Percentiles rank a stretch among this genome's conserved stretches.
Evolutionary conservation across 2,329 filamentous ascomycete genomes (phyloP).

Genomic region (Parasarocladium wereldwijsianum): DNA sequence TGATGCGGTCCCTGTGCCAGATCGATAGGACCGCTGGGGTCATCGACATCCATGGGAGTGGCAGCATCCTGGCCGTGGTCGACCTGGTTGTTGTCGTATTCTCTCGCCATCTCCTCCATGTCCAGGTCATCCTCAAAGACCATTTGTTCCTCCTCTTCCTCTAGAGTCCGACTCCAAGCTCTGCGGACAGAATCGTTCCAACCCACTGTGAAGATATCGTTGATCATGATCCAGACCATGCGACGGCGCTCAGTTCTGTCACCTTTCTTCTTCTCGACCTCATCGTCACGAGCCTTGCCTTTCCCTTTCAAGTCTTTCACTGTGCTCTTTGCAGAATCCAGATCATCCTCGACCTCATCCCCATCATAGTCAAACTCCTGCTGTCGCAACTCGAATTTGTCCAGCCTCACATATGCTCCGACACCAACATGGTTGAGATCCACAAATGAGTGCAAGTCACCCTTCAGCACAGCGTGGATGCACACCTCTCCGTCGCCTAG

Average conservation of each 20-base stretch:
- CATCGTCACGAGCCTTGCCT: too few relatives aligned
- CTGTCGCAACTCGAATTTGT: conserved; percentile 22
- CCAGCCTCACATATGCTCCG: conserved; percentile 34
- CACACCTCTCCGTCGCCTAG: conserved; percentile 38
- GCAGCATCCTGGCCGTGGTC: too few relatives aligned
- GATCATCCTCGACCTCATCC: conserved; percentile 2
- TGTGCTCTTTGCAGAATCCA: too few relatives aligned
- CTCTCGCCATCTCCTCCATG: conserved; percentile 1
- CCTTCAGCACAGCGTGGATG: conserved; percentile 34
- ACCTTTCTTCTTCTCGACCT: too few relatives aligned
- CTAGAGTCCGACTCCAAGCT: conserved; percentile 8
- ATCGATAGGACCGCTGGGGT: too few relatives aligned
- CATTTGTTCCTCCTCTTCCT: conserved; percentile 1
- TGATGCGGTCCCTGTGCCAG: too few relatives aligned
- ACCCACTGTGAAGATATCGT: conserved; percentile 29
- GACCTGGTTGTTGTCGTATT: neutral
- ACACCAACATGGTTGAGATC: conserved; percentile 27
- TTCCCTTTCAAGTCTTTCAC: neutral
- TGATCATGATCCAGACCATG: conserved; percentile 30
- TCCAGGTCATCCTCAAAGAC: conserved; percentile 3
- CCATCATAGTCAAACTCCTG: conserved; percentile 6
- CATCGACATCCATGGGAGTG: too few relatives aligned
- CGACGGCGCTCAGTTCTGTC: conserved; percentile 5
- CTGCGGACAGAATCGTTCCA: conserved; percentile 28
- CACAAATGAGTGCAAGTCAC: conserved; percentile 32